Conservation (phyloP, 148 eudicot species). For the Rhododendron kiyosumense region DNA sequence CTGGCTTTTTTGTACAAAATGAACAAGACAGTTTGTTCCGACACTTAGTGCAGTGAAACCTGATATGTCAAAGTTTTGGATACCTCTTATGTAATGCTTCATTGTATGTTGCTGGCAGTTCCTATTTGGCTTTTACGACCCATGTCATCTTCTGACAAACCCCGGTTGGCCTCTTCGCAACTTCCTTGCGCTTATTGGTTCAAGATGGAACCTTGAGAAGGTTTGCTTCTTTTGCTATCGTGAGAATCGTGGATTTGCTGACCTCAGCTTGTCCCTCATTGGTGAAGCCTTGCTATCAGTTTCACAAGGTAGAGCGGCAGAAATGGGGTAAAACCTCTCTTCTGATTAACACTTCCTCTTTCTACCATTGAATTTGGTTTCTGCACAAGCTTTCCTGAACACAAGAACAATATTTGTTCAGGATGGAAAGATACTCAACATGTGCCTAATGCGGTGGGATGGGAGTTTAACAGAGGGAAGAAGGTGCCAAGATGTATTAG, state of each 20-base stretch:
- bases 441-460: constrained; percentile 65
- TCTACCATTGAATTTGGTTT: background rate
- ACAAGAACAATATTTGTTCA: constrained; percentile 18
- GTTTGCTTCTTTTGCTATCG: constrained; percentile 81
- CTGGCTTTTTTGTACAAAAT: background rate
- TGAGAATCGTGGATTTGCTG: constrained; percentile 84
- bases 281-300: constrained; percentile 65
- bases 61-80: background rate
- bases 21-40: background rate
- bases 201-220: constrained; percentile 63
- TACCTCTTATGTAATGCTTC: constrained; percentile 5
- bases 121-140: constrained; percentile 91
- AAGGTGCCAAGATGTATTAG: constrained; percentile 47
- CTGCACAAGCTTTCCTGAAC: background rate
- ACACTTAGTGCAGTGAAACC: background rate
- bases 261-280: constrained; percentile 64
- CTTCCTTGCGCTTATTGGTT: constrained; percentile 53
- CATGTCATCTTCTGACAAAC: constrained; percentile 68
- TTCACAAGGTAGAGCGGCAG: constrained; percentile 66
- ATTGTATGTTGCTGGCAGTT: constrained; percentile 40
- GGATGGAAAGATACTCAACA: constrained; percentile 49
- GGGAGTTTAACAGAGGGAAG: constrained; percentile 67
- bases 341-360: background rate
- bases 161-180: constrained; percentile 99
- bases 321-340: constrained; percentile 25